Conservation (phyloP, 139 green algal species). For the Micractinium sp. region DNA sequence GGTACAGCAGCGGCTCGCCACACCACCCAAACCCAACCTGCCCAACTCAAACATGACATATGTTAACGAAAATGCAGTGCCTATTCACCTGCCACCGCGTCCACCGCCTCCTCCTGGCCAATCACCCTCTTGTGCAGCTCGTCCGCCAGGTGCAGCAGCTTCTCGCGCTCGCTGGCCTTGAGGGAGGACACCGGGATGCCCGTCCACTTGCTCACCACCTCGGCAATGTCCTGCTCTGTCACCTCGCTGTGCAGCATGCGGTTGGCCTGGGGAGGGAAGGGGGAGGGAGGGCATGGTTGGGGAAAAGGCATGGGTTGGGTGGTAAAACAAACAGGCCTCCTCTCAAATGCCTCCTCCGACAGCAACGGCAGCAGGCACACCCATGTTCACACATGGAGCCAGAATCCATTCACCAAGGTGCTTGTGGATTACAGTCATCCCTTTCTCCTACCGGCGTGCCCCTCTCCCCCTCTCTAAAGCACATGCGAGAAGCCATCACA, state of each 20-base stretch:
- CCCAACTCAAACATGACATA: no score
- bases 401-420: no score
- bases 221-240: slow-evolving; percentile 92
- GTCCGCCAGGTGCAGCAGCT: slow-evolving; percentile 92
- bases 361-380: no score
- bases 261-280: slow-evolving; percentile 18
- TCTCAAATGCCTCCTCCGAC: no score
- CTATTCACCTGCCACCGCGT: slow-evolving; percentile 64
- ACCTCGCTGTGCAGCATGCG: slow-evolving; percentile 96
- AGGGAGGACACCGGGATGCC: slow-evolving; percentile 92
- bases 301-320: no score
- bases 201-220: slow-evolving; percentile 95
- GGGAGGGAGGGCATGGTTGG: background rate
- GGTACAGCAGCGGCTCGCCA: slow-evolving; percentile 92
- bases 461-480: background rate
- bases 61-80: no score
- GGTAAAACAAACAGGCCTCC: no score
- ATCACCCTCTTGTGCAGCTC: slow-evolving; percentile 93
- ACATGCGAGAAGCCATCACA: background rate
- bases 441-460: no score
- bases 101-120: slow-evolving; percentile 91
- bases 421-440: no score
- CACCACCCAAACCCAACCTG: no score
- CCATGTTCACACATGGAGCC: no score
- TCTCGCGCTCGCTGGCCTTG: slow-evolving; percentile 84